A percentile compares a stretch with the other conserved stretches of the same genome.
These are phyloP conservation scores for Xenoacremonium recifei DNA, from an alignment of 2,329 filamentous ascomycete genomes.

Conservation along the genomic window DNA sequence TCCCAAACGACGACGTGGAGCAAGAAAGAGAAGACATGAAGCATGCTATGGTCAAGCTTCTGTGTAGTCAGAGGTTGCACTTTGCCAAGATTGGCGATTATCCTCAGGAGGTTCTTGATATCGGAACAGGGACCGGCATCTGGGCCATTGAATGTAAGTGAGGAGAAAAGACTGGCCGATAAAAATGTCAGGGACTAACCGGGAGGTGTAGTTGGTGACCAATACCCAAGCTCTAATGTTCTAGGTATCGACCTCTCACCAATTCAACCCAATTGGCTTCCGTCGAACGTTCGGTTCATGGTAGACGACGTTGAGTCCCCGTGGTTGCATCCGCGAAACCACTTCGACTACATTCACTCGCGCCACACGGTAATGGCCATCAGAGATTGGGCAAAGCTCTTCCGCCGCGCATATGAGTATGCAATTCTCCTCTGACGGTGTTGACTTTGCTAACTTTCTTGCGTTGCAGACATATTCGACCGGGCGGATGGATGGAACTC, in stretches of 20 bases:
- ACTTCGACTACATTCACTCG: constrained; percentile 62
- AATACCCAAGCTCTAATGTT: constrained; percentile 42
- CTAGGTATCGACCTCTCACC: constrained; percentile 46
- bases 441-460: not conserved
- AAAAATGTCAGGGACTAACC: not conserved
- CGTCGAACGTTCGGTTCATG: constrained; percentile 55
- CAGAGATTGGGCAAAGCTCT: constrained; percentile 52
- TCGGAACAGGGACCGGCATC: constrained; percentile 58
- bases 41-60: constrained; percentile 49
- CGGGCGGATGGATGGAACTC: constrained; percentile 55
- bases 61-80: constrained; percentile 48
- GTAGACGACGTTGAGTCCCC: constrained; percentile 57
- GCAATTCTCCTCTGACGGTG: constrained; percentile 11
- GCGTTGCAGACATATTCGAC: constrained; percentile 44
- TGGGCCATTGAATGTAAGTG: constrained; percentile 55
- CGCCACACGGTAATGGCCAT: constrained; percentile 56
- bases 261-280: constrained; percentile 51
- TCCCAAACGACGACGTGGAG: constrained; percentile 60
- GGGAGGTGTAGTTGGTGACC: constrained; percentile 41
- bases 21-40: constrained; percentile 59
- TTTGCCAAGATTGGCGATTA: constrained; percentile 49
- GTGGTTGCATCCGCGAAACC: constrained; percentile 53
- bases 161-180: not conserved
- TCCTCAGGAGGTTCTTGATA: constrained; percentile 52
- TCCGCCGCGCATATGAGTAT: constrained; percentile 46